Base-by-base conservation (phyloP, 306 rosid species). In the Malus asiatica region DNA sequence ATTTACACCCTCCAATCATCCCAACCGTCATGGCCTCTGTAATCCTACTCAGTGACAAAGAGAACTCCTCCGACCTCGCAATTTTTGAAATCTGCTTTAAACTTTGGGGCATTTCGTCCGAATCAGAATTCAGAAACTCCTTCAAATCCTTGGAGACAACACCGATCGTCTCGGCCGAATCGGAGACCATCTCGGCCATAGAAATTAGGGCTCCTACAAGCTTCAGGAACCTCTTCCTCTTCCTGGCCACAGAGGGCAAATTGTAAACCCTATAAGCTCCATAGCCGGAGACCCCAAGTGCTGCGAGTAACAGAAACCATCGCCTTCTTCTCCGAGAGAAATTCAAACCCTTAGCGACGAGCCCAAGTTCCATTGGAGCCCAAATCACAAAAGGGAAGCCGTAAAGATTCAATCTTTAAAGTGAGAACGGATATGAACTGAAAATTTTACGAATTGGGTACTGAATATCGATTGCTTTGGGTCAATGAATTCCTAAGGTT, bases 81-180 rank as follows among this genome's bases (percentile, higher is more conserved):
- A 95, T 76, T 83, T 92, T 95, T 2, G 92, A 92, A 72, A 95
- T 74, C 59, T 95, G 99, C 77, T 78, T 88, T 86, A 95, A 67
- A 63, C 93, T 95, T 69, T 77, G 80, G 19, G 99, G 99, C 57
- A 95, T 86, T 84, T 89, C 82, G 19, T 95, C 96, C 0, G 93
- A 90, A 79, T 90, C 91, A 3, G 97, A 95, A 2, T 22, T 67
- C 7, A 95, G 81, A 77, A 89, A 95, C 2, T 77, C 88, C 73
- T 88, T 89, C 72, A 95, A 44, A 70, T 95, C 99, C 71, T 76
- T 87, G 16, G 91, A 85, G 78, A 92, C 64, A 18, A 86, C 33
- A 10, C 92, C 74, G 51, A 92, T 64, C 1, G 90, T 81, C 33
- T 95, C 91, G 0, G 97, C 87, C 22, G 97, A 92, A 60, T 87